Percentiles rank a stretch among this genome's conserved stretches.
These are phyloP conservation scores for Myrmaecium sp. DNA, from an alignment of 2,329 filamentous ascomycete genomes.

Conservation along the genomic window DNA sequence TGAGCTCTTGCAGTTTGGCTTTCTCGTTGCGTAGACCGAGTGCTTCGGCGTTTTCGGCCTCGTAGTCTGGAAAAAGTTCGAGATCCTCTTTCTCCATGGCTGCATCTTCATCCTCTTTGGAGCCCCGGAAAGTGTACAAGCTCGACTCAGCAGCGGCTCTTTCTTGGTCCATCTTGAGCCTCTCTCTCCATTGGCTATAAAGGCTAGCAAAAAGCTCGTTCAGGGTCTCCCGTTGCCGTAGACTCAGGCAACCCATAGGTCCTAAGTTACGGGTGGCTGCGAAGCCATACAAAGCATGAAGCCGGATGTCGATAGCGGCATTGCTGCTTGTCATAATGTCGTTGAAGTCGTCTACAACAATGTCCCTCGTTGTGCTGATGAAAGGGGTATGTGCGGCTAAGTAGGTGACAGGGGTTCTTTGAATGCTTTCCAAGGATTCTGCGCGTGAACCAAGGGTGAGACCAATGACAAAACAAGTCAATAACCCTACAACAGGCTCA, in stretches of 20 bases:
- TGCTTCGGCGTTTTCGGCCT: slow-evolving; percentile 34
- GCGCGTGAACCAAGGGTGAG: slow-evolving; percentile 38
- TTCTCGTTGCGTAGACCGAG: slow-evolving; percentile 2
- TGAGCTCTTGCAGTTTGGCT: slow-evolving; percentile 15
- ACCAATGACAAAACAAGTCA: slow-evolving; percentile 64
- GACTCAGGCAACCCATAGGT: slow-evolving; percentile 1
- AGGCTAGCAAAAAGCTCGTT: slow-evolving; percentile 54
- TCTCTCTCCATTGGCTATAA: slow-evolving; percentile 65
- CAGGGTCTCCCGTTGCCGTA: slow-evolving; percentile 28
- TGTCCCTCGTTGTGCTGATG: slow-evolving; percentile 9
- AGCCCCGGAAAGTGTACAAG: slow-evolving; percentile 70
- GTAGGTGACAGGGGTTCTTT: slow-evolving; percentile 7
- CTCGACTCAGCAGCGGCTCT: slow-evolving; percentile 57
- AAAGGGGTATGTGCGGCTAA: slow-evolving; percentile 16
- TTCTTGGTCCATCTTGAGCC: slow-evolving; percentile 59
- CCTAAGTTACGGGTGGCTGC: slow-evolving; percentile 9
- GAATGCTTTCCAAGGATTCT: neutral
- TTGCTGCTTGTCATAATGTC: slow-evolving; percentile 8
- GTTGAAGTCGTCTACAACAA: slow-evolving; percentile 8
- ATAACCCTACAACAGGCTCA: slow-evolving; percentile 57
- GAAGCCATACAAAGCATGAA: slow-evolving; percentile 17
- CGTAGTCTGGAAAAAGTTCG: slow-evolving; percentile 66
- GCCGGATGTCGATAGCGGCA: slow-evolving; percentile 16
- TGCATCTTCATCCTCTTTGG: slow-evolving; percentile 58
- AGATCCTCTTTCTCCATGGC: slow-evolving; percentile 58